Evolutionary conservation across 1,284 basidiomycete genomes (phyloP).

Genomic region (Austroboletus olivaceoglutinosus): DNA sequence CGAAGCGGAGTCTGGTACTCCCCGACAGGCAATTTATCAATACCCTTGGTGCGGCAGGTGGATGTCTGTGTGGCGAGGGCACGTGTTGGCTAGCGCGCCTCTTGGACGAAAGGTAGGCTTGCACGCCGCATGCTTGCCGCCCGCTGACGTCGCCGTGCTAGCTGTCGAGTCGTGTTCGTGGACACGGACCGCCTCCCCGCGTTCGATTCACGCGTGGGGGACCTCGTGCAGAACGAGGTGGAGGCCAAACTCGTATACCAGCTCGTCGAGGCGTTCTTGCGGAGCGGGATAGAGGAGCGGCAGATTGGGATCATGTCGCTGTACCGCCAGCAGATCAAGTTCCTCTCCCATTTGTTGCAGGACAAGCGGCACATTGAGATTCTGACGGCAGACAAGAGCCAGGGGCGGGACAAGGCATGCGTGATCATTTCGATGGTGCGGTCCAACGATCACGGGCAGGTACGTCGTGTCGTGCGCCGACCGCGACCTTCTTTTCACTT

Average conservation of each 20-base stretch:
- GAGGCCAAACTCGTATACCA: slow-evolving; percentile 72
- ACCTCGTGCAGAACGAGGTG: slow-evolving; percentile 83
- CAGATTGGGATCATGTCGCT: slow-evolving; percentile 89
- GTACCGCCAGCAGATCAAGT: slow-evolving; percentile 94
- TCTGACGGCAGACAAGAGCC: slow-evolving; percentile 92
- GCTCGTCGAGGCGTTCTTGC: slow-evolving; percentile 62
- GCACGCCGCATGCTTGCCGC: background rate
- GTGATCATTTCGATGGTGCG: slow-evolving; percentile 92
- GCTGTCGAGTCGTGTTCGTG: slow-evolving; percentile 87
- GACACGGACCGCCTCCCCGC: slow-evolving; percentile 85
- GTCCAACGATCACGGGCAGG: slow-evolving; percentile 74
- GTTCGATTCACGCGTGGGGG: slow-evolving; percentile 77
- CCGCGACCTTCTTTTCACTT: background rate
- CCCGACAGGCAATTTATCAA: slow-evolving; percentile 45
- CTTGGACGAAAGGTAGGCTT: slow-evolving; percentile 59
- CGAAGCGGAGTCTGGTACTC: slow-evolving; percentile 57
- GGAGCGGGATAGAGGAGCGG: slow-evolving; percentile 60
- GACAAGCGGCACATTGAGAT: slow-evolving; percentile 70
- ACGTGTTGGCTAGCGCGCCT: slow-evolving; percentile 74
- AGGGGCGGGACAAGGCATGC: slow-evolving; percentile 95
- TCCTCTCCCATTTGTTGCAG: slow-evolving; percentile 61
- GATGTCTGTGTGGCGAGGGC: slow-evolving; percentile 30
- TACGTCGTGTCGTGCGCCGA: slow-evolving; percentile 37
- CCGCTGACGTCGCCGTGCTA: slow-evolving; percentile 30
- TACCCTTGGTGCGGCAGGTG: slow-evolving; percentile 36